A percentile compares a stretch with the other conserved stretches of the same genome.
Conservation (phyloP, 2,329 filamentous ascomycete species). For the Cladorrhinum sp. region DNA sequence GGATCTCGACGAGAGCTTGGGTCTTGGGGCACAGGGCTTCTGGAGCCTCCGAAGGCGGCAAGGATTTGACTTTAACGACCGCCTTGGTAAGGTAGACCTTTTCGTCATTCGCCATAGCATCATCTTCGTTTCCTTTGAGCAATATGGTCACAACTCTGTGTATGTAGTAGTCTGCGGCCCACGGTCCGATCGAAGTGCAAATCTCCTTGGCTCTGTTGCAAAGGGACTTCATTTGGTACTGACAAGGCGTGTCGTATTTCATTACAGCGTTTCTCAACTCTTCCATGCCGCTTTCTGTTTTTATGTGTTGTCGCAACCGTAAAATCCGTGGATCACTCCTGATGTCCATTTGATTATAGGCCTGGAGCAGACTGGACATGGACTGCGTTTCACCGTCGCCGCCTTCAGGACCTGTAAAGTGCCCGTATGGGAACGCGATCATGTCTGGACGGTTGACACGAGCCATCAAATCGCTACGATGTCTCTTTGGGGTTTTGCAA, state of each 20-base stretch:
- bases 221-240: slow-evolving; percentile 56
- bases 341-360: slow-evolving; percentile 50
- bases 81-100: slow-evolving; percentile 53
- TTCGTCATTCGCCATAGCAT: slow-evolving; percentile 46
- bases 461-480: slow-evolving; percentile 67
- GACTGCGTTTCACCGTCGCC: slow-evolving; percentile 28
- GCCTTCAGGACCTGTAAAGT: slow-evolving; percentile 29
- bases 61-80: slow-evolving; percentile 35
- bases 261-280: slow-evolving; percentile 39
- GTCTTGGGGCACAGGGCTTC: slow-evolving; percentile 56
- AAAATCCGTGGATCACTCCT: slow-evolving; percentile 59
- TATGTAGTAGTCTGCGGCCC: slow-evolving; percentile 68
- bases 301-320: slow-evolving; percentile 39
- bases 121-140: slow-evolving; percentile 32
- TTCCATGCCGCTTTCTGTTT: slow-evolving; percentile 40
- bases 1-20: slow-evolving; percentile 48
- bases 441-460: slow-evolving; percentile 66
- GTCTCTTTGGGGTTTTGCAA: slow-evolving; percentile 64
- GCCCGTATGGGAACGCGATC: slow-evolving; percentile 34
- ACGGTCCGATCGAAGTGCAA: slow-evolving; percentile 58
- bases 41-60: slow-evolving; percentile 20
- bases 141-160: slow-evolving; percentile 43
- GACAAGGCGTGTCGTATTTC: slow-evolving; percentile 50
- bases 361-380: slow-evolving; percentile 44
- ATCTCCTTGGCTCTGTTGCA: slow-evolving; percentile 50